A percentile compares a stretch with the other conserved stretches of the same genome.
Evolutionary conservation across 2,329 filamentous ascomycete genomes (phyloP).

Genomic region (Ascosphaera apis): DNA sequence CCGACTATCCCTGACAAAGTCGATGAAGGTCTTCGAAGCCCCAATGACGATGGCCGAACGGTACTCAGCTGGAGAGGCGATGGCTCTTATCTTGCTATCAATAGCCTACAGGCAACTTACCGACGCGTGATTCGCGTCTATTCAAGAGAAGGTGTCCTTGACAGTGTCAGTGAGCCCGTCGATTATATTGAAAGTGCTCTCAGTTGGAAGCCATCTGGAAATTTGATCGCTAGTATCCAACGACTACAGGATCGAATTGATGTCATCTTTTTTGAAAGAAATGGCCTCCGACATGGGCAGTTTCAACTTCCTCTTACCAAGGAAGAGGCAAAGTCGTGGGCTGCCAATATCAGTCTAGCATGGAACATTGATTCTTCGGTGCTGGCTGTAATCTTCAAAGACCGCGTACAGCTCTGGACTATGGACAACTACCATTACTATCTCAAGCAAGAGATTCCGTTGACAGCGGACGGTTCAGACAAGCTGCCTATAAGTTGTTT

Average conservation of each 20-base stretch:
- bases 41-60: conserved; percentile 45
- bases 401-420: conserved; percentile 80
- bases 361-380: conserved; percentile 93
- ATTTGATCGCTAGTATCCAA: conserved; percentile 72
- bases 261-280: conserved; percentile 88
- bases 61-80: conserved; percentile 87
- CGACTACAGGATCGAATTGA: conserved; percentile 45
- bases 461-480: conserved; percentile 11
- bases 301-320: conserved; percentile 53
- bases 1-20: conserved; percentile 86
- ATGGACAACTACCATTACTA: conserved; percentile 98
- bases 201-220: conserved; percentile 80
- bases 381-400: conserved; percentile 52
- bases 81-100: conserved; percentile 73
- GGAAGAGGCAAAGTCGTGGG: conserved; percentile 31
- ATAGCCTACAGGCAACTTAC: conserved; percentile 42
- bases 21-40: conserved; percentile 57
- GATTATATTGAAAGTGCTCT: conserved; percentile 70
- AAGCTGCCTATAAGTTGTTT: conserved; percentile 11
- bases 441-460: conserved; percentile 64
- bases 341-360: conserved; percentile 39
- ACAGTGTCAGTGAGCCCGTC: conserved; percentile 86
- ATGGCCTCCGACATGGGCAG: conserved; percentile 88
- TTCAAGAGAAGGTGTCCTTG: conserved; percentile 68
- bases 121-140: conserved; percentile 75